phyloP scores from a whole-genome alignment of 164 flowering plant species.

The Piper longum region DNA sequence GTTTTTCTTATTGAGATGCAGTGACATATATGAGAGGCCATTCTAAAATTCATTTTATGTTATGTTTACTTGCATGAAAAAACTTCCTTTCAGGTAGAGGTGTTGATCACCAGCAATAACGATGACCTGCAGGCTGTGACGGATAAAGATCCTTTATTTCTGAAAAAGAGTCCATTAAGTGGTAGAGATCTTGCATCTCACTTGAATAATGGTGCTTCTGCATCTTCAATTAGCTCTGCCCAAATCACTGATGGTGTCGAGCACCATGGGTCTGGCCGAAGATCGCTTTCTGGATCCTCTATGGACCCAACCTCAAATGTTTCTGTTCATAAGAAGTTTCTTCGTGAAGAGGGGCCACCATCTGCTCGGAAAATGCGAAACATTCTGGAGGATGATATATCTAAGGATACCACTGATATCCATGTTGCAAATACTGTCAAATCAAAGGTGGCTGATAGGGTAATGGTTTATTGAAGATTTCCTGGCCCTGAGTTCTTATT shows the following conservation, averaged over 20 bases:
- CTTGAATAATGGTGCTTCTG: constrained; percentile 16
- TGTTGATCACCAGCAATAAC: constrained; percentile 49
- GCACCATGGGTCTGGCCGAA: constrained; percentile 81
- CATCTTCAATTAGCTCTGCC: constrained; percentile 27
- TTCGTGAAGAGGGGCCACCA: constrained; percentile 36
- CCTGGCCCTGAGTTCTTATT: neutral
- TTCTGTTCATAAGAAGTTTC: constrained; percentile 61
- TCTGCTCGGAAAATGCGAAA: constrained; percentile 20
- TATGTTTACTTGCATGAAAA: neutral
- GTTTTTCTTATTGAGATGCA: neutral
- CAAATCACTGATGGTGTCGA: constrained; percentile 51
- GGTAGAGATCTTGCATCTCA: constrained; percentile 18
- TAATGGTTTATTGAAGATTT: neutral
- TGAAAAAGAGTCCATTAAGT: constrained; percentile 31
- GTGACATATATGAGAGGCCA: constrained; percentile 34
- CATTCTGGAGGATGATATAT: constrained; percentile 34
- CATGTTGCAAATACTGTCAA: constrained; percentile 10
- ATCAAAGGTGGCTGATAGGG: constrained; percentile 29
- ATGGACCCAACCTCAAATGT: constrained; percentile 41
- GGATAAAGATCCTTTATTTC: constrained; percentile 26
- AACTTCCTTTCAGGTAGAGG: constrained; percentile 51
- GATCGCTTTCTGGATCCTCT: constrained; percentile 60
- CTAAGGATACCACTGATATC: constrained; percentile 10
- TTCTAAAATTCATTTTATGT: neutral
- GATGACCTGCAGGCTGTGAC: constrained; percentile 38